phyloP scores from a whole-genome alignment of 805 yeast species.

The Teunomyces gatunensis region DNA sequence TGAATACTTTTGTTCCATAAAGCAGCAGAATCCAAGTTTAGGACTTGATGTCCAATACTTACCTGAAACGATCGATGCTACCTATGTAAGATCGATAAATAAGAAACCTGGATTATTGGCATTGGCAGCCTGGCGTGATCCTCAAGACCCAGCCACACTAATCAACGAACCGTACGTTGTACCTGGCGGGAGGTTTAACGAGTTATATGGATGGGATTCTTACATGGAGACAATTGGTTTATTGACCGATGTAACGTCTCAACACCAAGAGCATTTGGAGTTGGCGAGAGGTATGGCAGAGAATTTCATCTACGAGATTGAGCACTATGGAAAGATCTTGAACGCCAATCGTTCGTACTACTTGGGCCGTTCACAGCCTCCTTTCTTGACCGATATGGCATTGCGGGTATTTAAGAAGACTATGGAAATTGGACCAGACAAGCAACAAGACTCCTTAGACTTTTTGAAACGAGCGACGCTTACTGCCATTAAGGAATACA shows the following conservation, averaged over 20 bases:
- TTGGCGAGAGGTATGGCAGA: slow-evolving; percentile 88
- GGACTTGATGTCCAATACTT: slow-evolving; percentile 71
- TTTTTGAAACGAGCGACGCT: slow-evolving; percentile 61
- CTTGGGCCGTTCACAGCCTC: slow-evolving; percentile 92
- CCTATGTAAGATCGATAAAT: slow-evolving; percentile 72
- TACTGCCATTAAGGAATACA: slow-evolving; percentile 87
- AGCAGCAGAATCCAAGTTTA: slow-evolving; percentile 52
- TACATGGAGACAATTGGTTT: slow-evolving; percentile 89
- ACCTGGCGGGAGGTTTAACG: slow-evolving; percentile 97
- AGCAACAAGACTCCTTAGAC: slow-evolving; percentile 42
- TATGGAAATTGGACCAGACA: slow-evolving; percentile 42
- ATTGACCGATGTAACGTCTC: slow-evolving; percentile 47
- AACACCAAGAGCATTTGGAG: slow-evolving; percentile 47
- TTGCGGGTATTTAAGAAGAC: slow-evolving; percentile 61
- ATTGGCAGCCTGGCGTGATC: slow-evolving; percentile 65
- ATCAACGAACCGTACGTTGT: slow-evolving; percentile 84
- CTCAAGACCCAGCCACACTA: slow-evolving; percentile 48
- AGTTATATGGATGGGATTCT: slow-evolving; percentile 97
- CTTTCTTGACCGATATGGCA: slow-evolving; percentile 93
- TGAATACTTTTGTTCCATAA: slow-evolving; percentile 58
- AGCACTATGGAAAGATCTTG: slow-evolving; percentile 85
- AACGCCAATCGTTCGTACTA: slow-evolving; percentile 94
- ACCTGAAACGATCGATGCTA: slow-evolving; percentile 73
- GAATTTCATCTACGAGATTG: slow-evolving; percentile 86
- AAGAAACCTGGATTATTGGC: slow-evolving; percentile 84